Base-by-base conservation (phyloP, 169 alveolate genomes). In the Amoebophrya sp. region DNA sequence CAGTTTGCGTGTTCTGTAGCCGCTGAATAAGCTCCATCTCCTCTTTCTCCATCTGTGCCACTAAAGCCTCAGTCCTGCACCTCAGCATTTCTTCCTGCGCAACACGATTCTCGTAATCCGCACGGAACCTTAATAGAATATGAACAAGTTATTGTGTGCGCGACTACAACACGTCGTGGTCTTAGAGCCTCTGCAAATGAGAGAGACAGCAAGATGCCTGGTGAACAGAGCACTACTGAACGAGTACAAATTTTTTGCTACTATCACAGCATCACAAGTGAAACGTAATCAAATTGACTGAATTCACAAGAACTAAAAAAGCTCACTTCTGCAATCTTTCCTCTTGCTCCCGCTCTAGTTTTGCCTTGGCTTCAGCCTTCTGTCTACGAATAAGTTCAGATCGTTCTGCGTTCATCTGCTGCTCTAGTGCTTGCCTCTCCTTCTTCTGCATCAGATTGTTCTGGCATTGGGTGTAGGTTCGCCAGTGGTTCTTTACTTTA, bases 1-100 rank as follows among this genome's bases (percentile, higher is more conserved):
- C 41, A 0, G 89, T 77, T 14, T 93, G 95, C 12, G 95, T 93
- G 90, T 93, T 92, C 91, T 93, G 95, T 83, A 93, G 90, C 41
- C 95, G 89, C 91, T 78, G 93, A 40, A 93, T 93, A 41, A 93
- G 93, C 40, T 93, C 95, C 94, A 89, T 93, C 89, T 93, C 95
- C 78, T 93, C 95, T 41, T 90, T 91, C 91, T 93, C 95, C 89
- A 93, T 91, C 83, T 90, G 77, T 12, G 95, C 93, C 54, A 93
- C 95, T 90, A 91, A 55, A 36, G 54, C 93, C 36, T 91, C 89
- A 0, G 89, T 77, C 40, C 89, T 1, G 40, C 40, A n/a, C 89
- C 92, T 77, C 38, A 92, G 41, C 90, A 78, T 92, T 65, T 93
- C 95, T 36, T 93, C 95, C 65, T 93, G 93, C 24, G 93, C 93